A percentile compares a stretch with the other conserved stretches of the same genome.
Evolutionary conservation across 306 rosid genomes (phyloP).

Genomic region (Hylodesmum podocarpum): DNA sequence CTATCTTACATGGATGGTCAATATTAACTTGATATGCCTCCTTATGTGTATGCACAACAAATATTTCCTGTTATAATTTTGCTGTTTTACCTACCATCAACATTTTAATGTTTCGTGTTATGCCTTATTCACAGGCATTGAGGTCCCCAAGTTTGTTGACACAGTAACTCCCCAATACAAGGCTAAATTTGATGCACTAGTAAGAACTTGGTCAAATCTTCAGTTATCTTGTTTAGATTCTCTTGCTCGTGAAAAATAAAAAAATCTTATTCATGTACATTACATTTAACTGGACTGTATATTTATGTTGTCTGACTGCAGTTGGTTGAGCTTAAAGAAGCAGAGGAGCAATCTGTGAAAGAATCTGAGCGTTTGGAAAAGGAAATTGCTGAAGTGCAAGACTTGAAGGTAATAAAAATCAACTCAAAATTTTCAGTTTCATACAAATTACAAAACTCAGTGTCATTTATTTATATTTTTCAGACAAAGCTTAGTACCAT

Average conservation of each 20-base stretch:
- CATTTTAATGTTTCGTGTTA: constrained; percentile 4
- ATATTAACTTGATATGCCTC: background rate
- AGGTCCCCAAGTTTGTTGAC: constrained; percentile 94
- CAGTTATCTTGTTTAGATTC: background rate
- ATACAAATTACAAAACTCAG: constrained; percentile 25
- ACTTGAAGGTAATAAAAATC: constrained; percentile 67
- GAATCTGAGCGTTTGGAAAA: constrained; percentile 94
- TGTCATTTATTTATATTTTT: background rate
- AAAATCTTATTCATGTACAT: background rate
- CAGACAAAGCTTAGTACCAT: constrained; percentile 89
- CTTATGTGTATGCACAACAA: background rate
- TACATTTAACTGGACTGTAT: constrained; percentile 1
- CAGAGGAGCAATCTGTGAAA: constrained; percentile 75
- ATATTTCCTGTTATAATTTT: background rate
- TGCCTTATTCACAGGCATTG: constrained; percentile 56
- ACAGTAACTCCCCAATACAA: constrained; percentile 90
- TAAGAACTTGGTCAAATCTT: constrained; percentile 32
- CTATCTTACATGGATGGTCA: background rate
- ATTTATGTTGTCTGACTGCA: constrained; percentile 33
- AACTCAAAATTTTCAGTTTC: background rate
- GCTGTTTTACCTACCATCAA: background rate
- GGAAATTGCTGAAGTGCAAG: constrained; percentile 82
- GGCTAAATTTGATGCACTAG: constrained; percentile 82
- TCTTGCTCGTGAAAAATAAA: background rate
- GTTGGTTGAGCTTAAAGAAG: constrained; percentile 93